Percentiles rank a stretch among this genome's conserved stretches.
Evolutionary conservation across 2,329 filamentous ascomycete species (phyloP).

Genomic region (Sordariomycetes sp.): DNA sequence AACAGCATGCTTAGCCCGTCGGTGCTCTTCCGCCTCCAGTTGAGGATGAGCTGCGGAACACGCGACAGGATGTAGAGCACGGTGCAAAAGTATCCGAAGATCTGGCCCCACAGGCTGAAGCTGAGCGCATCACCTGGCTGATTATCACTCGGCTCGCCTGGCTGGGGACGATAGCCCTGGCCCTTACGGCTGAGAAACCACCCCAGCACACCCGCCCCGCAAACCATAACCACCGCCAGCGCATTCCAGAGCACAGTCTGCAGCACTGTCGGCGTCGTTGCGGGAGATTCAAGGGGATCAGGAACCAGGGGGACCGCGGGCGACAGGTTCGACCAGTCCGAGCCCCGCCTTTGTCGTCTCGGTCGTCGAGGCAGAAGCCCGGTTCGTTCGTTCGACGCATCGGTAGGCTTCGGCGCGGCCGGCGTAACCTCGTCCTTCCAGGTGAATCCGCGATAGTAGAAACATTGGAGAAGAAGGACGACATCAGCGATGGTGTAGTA

Average conservation of each 20-base stretch:
- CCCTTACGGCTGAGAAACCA: conserved; percentile 62
- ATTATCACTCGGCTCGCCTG: conserved; percentile 25
- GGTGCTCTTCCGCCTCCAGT: conserved; percentile 84
- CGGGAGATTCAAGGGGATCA: conserved; percentile 26
- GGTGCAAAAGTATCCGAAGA: conserved; percentile 91
- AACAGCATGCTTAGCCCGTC: conserved; percentile 91
- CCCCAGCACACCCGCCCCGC: conserved; percentile 69
- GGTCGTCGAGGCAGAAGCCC: conserved; percentile 32
- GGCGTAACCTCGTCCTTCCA: conserved; percentile 41
- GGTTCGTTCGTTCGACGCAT: conserved; percentile 42
- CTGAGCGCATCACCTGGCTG: conserved; percentile 36
- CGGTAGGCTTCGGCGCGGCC: conserved; percentile 22
- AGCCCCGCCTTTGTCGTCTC: conserved; percentile 35
- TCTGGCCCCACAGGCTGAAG: conserved; percentile 71
- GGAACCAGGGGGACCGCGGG: conserved; percentile 70
- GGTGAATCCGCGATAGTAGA: conserved; percentile 87
- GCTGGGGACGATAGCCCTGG: conserved; percentile 17
- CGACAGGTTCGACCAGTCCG: conserved; percentile 56
- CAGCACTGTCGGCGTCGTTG: conserved; percentile 35
- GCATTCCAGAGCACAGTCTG: conserved; percentile 63
- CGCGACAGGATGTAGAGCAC: conserved; percentile 81
- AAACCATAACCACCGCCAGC: conserved; percentile 69
- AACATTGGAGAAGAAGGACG: conserved; percentile 78
- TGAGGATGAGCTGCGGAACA: conserved; percentile 81
- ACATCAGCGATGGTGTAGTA: conserved; percentile 92